Evolutionary conservation across 1,139 yeast species (phyloP).

Genomic region (Yamadazyma mexicana): DNA sequence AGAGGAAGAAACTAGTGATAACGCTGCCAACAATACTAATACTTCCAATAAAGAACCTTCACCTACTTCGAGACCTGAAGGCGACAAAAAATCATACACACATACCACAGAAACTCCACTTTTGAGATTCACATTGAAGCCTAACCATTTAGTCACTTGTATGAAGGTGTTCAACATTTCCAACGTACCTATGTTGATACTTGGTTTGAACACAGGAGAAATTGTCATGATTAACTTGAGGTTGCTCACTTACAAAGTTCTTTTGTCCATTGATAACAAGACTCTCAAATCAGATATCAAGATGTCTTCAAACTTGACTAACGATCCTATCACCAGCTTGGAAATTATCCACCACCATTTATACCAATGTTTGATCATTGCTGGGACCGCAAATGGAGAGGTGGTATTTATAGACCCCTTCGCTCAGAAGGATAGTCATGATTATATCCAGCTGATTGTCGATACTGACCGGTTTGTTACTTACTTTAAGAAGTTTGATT

Average conservation of each 20-base stretch:
- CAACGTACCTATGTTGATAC: slow-evolving; percentile 26
- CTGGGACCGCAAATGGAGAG: slow-evolving; percentile 45
- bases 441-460: slow-evolving; percentile 28
- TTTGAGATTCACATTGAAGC: slow-evolving; percentile 32
- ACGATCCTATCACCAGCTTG: slow-evolving; percentile 31
- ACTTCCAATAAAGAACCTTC: slow-evolving; percentile 1
- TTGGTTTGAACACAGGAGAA: slow-evolving; percentile 43
- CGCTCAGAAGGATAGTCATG: slow-evolving; percentile 10
- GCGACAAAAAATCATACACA: slow-evolving; percentile 13
- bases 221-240: slow-evolving; percentile 30
- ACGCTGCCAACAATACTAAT: background rate
- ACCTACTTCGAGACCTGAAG: background rate
- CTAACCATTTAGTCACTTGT: slow-evolving; percentile 28
- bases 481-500: slow-evolving; percentile 40
- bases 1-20: slow-evolving; percentile 3
- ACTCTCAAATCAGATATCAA: slow-evolving; percentile 6
- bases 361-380: slow-evolving; percentile 34
- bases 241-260: slow-evolving; percentile 27
- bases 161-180: slow-evolving; percentile 26
- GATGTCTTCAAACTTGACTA: slow-evolving; percentile 14
- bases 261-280: slow-evolving; percentile 23
- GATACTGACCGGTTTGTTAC: slow-evolving; percentile 38
- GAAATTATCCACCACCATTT: slow-evolving; percentile 31
- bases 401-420: slow-evolving; percentile 36
- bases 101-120: slow-evolving; percentile 34